Evolutionary conservation across 805 yeast genomes (phyloP).

Genomic region (Torulaspora franciscae): DNA sequence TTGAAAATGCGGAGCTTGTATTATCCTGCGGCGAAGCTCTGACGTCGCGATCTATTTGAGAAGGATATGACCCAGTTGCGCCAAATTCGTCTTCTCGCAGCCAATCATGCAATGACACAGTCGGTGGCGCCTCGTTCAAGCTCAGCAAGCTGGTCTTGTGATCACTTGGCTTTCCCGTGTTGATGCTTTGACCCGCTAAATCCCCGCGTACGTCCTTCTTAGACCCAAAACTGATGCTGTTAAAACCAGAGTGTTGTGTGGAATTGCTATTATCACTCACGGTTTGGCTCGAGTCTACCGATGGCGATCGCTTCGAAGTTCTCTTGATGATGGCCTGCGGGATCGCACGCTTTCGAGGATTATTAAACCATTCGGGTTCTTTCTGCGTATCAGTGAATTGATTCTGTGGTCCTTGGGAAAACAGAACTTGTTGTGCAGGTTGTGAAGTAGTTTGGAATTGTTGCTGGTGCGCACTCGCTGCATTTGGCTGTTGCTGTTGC

Average conservation of each 20-base stretch:
- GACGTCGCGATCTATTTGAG: constrained; percentile 9
- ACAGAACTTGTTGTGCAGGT: constrained; percentile 28
- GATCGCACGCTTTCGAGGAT: constrained; percentile 43
- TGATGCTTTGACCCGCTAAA: constrained; percentile 12
- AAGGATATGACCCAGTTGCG: constrained; percentile 18
- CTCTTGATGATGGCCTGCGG: constrained; percentile 47
- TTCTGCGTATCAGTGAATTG: constrained; percentile 11
- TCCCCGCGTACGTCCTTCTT: constrained; percentile 24
- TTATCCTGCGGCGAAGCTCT: background rate
- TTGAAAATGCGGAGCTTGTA: constrained; percentile 6
- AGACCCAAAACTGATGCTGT: constrained; percentile 38
- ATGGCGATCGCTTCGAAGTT: constrained; percentile 22
- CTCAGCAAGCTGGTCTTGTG: constrained; percentile 29
- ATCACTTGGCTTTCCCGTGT: constrained; percentile 14
- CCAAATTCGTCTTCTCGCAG: constrained; percentile 38
- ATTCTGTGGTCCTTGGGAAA: constrained; percentile 6
- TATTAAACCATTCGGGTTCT: constrained; percentile 39
- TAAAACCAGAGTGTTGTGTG: constrained; percentile 33
- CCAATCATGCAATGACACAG: constrained; percentile 39
- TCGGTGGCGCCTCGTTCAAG: constrained; percentile 42
- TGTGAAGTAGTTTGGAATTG: constrained; percentile 25
- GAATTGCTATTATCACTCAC: constrained; percentile 9
- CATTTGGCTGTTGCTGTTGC: constrained; percentile 20
- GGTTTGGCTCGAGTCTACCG: constrained; percentile 10
- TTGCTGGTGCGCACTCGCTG: constrained; percentile 33